A percentile compares a stretch with the other conserved stretches of the same genome.
Conservation (phyloP, 2,329 filamentous ascomycete genomes). For the Chaetomium strumarium region DNA sequence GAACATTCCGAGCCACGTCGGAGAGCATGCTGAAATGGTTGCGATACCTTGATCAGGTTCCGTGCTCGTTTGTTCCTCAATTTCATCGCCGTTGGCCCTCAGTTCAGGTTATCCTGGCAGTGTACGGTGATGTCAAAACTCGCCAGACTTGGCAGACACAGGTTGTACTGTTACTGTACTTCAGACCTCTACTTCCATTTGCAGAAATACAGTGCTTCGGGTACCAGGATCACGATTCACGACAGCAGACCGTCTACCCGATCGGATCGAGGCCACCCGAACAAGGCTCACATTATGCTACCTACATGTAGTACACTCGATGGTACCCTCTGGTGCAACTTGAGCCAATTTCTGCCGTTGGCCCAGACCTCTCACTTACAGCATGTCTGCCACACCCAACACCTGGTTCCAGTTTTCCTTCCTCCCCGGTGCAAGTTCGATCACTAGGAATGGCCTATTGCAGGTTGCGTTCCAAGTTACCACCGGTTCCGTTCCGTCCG, state of each 20-base stretch:
- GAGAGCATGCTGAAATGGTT: too few relatives aligned
- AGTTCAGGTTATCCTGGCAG: too few relatives aligned
- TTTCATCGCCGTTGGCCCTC: too few relatives aligned
- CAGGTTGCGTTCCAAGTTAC: not conserved
- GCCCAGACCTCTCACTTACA: not conserved
- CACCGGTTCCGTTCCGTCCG: slow-evolving; percentile 1
- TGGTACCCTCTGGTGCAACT: not conserved
- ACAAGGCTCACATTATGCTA: not conserved
- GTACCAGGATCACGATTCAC: too few relatives aligned
- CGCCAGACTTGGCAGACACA: too few relatives aligned
- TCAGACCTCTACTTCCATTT: too few relatives aligned
- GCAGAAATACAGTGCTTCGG: too few relatives aligned
- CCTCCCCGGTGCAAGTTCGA: not conserved
- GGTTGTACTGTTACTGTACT: too few relatives aligned
- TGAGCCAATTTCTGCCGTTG: slow-evolving; percentile 1
- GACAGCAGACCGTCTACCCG: not conserved
- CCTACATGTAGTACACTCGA: not conserved
- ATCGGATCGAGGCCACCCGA: slow-evolving; percentile 3
- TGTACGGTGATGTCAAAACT: too few relatives aligned
- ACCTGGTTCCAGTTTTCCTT: not conserved
- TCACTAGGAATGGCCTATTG: not conserved
- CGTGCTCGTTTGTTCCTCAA: too few relatives aligned
- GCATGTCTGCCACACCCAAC: not conserved
- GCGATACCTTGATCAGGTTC: too few relatives aligned
- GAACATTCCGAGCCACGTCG: too few relatives aligned